Base-by-base conservation (phyloP, 2,329 filamentous ascomycete species). In the Neospermospora avenae region DNA sequence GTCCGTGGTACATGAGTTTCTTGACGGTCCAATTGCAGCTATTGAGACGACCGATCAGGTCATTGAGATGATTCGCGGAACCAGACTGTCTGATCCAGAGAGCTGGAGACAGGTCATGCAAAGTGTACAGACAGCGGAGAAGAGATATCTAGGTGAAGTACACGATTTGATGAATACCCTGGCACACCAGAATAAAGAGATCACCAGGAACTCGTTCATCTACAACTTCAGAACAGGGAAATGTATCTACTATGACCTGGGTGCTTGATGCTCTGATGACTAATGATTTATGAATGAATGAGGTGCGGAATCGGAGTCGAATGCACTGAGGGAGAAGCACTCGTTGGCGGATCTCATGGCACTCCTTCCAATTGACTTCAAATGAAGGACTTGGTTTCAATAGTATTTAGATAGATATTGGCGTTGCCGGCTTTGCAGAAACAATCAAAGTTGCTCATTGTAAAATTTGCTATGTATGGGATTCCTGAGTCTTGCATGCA, bases 171-270 rank as follows among this genome's bases (percentile, higher is more conserved):
- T 97, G 56, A 72, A 77, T 71, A 75, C 82, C 69, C 75, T 95
- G 78, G 84, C 84, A 72, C 74, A 78, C 66, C 76, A 81, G 72
- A 79, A 86, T 78, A 76, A 81, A 77, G 77, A 79, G 3, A 82
- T 80, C 8, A 81, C 82, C 24, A 82, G 84, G 49, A 90, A 93
- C 72, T 89, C 90, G 11, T 96, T 96, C 75, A 83, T 97, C 55
- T 96, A 96, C 76, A 96, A 96, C 70, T 96, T 96, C 69, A 81
- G 92, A 61, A 96, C 91, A 10, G 90, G 89, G 0, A 87, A 83
- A 60, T 93, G 90, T 72, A 82, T 96, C 54, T 91, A 93, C 72
- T 96, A 96, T 74, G 92, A 96, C 75, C 75, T 97, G 45, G 78
- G 77, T 22, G 68, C 68, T 28, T 73, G 62, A 69, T 42, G 35